A percentile compares a stretch with the other conserved stretches of the same genome.
Conservation (phyloP, 768 basidiomycete genomes). For the Harrya chromipes region DNA sequence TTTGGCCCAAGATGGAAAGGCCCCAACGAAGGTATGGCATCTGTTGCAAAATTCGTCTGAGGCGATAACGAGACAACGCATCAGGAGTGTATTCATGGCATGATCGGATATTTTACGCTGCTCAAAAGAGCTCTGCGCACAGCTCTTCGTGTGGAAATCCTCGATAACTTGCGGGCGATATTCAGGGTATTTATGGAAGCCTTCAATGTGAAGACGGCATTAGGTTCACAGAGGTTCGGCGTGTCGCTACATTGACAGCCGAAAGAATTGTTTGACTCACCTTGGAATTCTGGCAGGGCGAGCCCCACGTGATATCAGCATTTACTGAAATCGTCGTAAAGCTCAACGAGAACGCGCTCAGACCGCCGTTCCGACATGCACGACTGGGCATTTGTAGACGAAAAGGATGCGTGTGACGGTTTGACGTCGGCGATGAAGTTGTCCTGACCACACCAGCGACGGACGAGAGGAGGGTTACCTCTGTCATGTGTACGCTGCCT, state of each 20-base stretch:
- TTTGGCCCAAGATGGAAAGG: slow-evolving; percentile 46
- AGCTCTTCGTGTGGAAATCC: slow-evolving; percentile 59
- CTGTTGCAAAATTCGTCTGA: neutral
- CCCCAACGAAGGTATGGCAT: slow-evolving; percentile 36
- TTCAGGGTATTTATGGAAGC: slow-evolving; percentile 81
- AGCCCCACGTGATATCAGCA: slow-evolving; percentile 54
- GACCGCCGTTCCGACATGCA: slow-evolving; percentile 88
- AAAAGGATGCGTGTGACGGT: slow-evolving; percentile 38
- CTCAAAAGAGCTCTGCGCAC: slow-evolving; percentile 62
- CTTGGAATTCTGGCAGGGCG: slow-evolving; percentile 39
- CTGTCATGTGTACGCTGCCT: slow-evolving; percentile 63
- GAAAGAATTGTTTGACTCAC: neutral
- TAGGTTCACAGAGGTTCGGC: slow-evolving; percentile 28
- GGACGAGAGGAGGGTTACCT: slow-evolving; percentile 59
- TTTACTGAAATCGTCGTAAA: slow-evolving; percentile 91
- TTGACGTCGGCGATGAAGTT: slow-evolving; percentile 1
- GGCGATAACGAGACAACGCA: neutral
- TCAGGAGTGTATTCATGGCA: slow-evolving; percentile 25
- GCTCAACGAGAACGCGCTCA: slow-evolving; percentile 88
- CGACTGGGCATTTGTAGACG: slow-evolving; percentile 87
- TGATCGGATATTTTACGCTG: slow-evolving; percentile 59
- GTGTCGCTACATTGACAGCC: neutral
- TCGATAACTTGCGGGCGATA: slow-evolving; percentile 60
- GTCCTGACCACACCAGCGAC: slow-evolving; percentile 15
- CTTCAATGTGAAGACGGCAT: slow-evolving; percentile 51